These are phyloP conservation scores for Exophiala sp. DNA, from an alignment of 2,329 filamentous ascomycete genomes.

Conservation along the genomic window DNA sequence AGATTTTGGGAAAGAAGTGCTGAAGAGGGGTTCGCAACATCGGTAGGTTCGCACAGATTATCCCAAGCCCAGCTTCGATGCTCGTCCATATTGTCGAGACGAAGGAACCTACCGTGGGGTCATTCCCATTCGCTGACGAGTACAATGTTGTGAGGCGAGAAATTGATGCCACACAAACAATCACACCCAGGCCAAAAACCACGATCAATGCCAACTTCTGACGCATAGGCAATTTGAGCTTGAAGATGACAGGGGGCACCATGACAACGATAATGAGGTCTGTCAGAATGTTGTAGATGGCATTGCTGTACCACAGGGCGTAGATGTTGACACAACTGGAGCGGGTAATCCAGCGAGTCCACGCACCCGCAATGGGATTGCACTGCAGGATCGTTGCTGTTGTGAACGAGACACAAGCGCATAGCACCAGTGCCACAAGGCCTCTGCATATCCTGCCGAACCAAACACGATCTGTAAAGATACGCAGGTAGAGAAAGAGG, in stretches of 20 bases:
- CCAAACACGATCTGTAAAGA: slow-evolving; percentile 46
- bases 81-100: slow-evolving; percentile 37
- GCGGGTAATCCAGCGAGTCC: slow-evolving; percentile 35
- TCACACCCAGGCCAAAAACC: slow-evolving; percentile 37
- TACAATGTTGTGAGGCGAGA: slow-evolving; percentile 36
- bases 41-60: slow-evolving; percentile 41
- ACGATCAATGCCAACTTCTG: slow-evolving; percentile 51
- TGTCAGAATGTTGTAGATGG: slow-evolving; percentile 35
- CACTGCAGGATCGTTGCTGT: slow-evolving; percentile 51
- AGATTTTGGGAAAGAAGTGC: slow-evolving; percentile 19
- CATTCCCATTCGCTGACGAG: slow-evolving; percentile 24
- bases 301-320: slow-evolving; percentile 51
- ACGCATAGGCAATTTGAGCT: slow-evolving; percentile 31
- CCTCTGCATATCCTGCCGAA: slow-evolving; percentile 46
- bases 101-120: slow-evolving; percentile 31
- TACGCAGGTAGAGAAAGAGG: slow-evolving; percentile 53
- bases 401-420: slow-evolving; percentile 48
- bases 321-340: slow-evolving; percentile 16
- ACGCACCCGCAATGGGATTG: slow-evolving; percentile 46
- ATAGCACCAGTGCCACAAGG: slow-evolving; percentile 42
- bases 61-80: slow-evolving; percentile 36
- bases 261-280: slow-evolving; percentile 36
- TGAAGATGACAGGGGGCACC: slow-evolving; percentile 34
- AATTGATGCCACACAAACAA: slow-evolving; percentile 29
- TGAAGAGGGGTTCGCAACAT: slow-evolving; percentile 35